Percentiles rank a stretch among this genome's conserved stretches.
Conservation (phyloP, 306 rosid species). For the Arachis stenosperma region DNA sequence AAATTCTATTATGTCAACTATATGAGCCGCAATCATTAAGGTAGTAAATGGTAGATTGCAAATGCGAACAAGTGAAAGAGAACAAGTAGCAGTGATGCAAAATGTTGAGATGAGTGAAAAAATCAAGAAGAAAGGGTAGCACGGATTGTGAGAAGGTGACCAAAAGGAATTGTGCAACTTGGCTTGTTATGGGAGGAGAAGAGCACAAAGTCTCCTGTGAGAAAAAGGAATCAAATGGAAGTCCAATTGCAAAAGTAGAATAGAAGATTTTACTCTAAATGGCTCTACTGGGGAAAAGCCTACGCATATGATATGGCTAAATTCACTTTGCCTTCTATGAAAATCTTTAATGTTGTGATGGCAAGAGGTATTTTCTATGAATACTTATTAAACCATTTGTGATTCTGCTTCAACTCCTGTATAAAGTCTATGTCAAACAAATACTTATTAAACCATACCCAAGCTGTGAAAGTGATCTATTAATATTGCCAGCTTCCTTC, state of each 20-base stretch:
- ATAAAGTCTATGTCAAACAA: slow-evolving; percentile 10
- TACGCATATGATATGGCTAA: not conserved
- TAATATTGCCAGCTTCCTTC: slow-evolving; percentile 97
- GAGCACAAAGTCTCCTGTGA: not conserved
- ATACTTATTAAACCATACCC: slow-evolving; percentile 60
- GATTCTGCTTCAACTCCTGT: slow-evolving; percentile 1
- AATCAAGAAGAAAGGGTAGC: not conserved
- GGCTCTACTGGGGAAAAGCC: no score
- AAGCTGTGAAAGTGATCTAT: slow-evolving; percentile 59
- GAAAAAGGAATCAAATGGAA: not conserved
- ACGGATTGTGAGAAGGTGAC: not conserved
- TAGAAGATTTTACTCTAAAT: no score
- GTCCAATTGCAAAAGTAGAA: not conserved
- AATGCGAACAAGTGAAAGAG: not conserved
- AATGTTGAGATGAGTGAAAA: not conserved
- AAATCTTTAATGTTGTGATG: not conserved
- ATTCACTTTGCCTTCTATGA: not conserved
- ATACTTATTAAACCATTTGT: not conserved
- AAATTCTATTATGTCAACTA: not conserved
- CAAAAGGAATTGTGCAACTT: not conserved
- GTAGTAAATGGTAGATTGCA: not conserved
- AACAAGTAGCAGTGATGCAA: not conserved
- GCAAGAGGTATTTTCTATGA: not conserved
- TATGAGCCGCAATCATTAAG: not conserved
- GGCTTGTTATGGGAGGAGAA: not conserved